Evolutionary conservation across 768 basidiomycete genomes (phyloP), one percentile per base, ranked within the genome.

Genomic region (Tulasnella sp.): DNA sequence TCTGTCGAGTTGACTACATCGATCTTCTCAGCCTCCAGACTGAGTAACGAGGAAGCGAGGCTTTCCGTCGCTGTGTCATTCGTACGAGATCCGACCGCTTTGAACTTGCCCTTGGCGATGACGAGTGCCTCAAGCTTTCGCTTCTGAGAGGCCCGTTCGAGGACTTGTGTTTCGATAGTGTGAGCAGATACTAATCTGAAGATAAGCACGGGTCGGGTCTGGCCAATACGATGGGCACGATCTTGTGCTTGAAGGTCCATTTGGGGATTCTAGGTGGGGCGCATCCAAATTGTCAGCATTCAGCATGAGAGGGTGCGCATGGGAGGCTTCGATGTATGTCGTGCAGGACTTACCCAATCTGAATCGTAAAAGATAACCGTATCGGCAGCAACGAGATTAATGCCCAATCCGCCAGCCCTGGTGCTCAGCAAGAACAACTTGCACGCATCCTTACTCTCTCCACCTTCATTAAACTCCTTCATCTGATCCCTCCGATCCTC

Each of bases 161-260:
- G 83, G 66, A 97, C 92, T 70, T 84, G 86, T 42, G 85, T 86
- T 74, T 99, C 95, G 65, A 99, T 78, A 2, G 92, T 96, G 70
- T 93, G 86, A 4, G 81, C 84, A 21, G 84, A 86, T 38, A 95
- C 82, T 3, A 97, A 76, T 41, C 95, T 78, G 74, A 90, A 95
- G 60, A 96, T 83, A 45, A 96, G 76, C 54, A 96, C 92, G 0
- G 92, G 91, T 64, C 76, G 84, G 27, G 82, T 96, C 73, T 97
- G 95, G 1, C 95, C 95, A 50, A 99, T 97, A 10, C 96, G 82
- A 71, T 99, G 95, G 0, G 93, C 93, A 34, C 95, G 80, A 66
- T 96, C 95, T 69, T 93, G 89, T 0, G 95, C 95, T 73, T 99
- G 95, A 2, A 88, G 76, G 64, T 99, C 95, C 84, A 94, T 93